phyloP scores from a whole-genome alignment of 345 rosid genomes.

The Physaria fendleri region DNA sequence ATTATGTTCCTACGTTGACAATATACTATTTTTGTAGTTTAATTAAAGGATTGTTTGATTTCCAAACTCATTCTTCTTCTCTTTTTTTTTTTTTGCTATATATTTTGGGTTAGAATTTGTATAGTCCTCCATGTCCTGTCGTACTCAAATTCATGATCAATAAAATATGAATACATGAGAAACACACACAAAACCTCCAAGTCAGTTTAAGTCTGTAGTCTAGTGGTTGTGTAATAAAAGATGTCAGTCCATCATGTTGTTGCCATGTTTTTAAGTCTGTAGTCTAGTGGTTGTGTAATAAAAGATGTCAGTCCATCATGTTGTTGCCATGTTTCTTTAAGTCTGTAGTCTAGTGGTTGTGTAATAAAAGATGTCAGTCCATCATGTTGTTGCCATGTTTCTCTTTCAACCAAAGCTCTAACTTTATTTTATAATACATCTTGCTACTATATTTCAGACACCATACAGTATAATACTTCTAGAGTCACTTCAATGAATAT shows the following conservation, averaged over 20 bases:
- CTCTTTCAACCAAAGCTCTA: background rate
- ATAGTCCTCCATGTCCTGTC: too few species aligned
- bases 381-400: slow-evolving; percentile 12
- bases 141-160: too few species aligned
- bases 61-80: too few species aligned
- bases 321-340: background rate
- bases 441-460: background rate
- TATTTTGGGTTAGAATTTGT: too few species aligned
- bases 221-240: slow-evolving; percentile 24
- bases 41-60: too few species aligned
- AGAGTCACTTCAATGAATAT: slow-evolving; percentile 2
- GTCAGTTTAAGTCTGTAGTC: too few species aligned
- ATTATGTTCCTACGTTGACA: too few species aligned
- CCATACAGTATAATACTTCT: background rate
- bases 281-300: slow-evolving; percentile 18
- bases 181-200: too few species aligned
- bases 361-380: slow-evolving; percentile 29
- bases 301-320: slow-evolving; percentile 28
- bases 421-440: slow-evolving; percentile 12
- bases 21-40: too few species aligned
- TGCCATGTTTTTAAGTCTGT: too few species aligned
- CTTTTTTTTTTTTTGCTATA: too few species aligned
- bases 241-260: slow-evolving; percentile 24
- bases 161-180: too few species aligned
- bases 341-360: slow-evolving; percentile 2